Conservation (phyloP, 352 stramenopile species). For the Phytophthora chlamydospora region DNA sequence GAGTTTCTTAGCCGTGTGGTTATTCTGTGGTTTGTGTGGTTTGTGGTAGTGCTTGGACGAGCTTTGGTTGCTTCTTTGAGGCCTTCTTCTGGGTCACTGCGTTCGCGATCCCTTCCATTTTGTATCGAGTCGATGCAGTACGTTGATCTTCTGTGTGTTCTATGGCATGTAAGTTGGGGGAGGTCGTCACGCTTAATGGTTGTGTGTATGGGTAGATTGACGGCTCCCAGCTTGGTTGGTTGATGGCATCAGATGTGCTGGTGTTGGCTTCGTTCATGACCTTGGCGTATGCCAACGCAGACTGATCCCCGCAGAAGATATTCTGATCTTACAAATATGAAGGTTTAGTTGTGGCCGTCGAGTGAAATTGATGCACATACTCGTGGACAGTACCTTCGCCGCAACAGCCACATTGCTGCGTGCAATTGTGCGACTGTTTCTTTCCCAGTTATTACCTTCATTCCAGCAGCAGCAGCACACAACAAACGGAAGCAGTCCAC, state of each 20-base stretch:
- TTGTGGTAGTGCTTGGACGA: constrained; percentile 45
- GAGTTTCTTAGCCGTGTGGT: neutral
- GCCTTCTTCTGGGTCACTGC: constrained; percentile 72
- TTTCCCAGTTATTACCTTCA: too few species aligned
- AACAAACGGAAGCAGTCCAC: too few species aligned
- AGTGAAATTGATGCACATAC: too few species aligned
- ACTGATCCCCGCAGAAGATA: constrained; percentile 7
- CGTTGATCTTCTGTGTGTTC: constrained; percentile 17
- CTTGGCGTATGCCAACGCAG: constrained; percentile 51
- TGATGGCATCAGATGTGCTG: constrained; percentile 65
- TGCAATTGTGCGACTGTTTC: too few species aligned
- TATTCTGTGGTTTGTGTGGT: constrained; percentile 1
- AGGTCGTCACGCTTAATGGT: neutral
- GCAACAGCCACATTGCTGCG: too few species aligned
- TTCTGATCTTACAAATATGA: neutral
- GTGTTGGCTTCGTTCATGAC: constrained; percentile 66
- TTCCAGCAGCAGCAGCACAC: too few species aligned
- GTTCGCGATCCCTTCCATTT: constrained; percentile 64
- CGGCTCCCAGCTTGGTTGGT: constrained; percentile 59
- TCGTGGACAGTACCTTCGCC: too few species aligned
- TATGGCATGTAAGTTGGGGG: neutral
- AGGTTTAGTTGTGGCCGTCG: too few species aligned
- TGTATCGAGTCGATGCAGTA: constrained; percentile 72
- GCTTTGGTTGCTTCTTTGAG: constrained; percentile 80
- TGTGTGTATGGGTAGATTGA: constrained; percentile 50